phyloP scores from a whole-genome alignment of 1,284 basidiomycete genomes.

The Melampsora larici-populina region DNA sequence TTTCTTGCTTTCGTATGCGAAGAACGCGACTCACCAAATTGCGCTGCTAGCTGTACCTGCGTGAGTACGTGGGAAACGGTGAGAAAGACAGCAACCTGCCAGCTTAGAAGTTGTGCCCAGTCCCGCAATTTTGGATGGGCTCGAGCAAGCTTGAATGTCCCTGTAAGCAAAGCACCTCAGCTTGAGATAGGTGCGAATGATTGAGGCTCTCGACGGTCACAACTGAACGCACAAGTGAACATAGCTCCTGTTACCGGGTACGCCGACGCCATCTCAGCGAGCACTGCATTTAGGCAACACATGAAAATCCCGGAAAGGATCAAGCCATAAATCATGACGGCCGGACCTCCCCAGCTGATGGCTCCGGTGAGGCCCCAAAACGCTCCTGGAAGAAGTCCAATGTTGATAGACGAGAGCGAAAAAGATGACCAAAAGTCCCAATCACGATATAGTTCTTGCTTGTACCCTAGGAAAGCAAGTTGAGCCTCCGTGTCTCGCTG shows the following conservation, averaged over 20 bases:
- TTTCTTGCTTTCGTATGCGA: too few species aligned
- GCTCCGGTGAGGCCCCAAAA: not conserved
- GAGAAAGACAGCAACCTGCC: constrained; percentile 19
- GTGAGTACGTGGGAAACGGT: constrained; percentile 4
- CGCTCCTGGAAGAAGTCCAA: constrained; percentile 3
- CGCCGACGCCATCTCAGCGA: constrained; percentile 38
- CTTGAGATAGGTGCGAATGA: not conserved
- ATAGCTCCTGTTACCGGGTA: constrained; percentile 38
- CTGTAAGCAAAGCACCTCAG: not conserved
- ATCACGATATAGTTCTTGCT: constrained; percentile 32
- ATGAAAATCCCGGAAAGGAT: not conserved
- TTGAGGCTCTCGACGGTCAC: not conserved
- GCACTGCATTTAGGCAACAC: not conserved
- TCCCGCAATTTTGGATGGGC: constrained; percentile 12
- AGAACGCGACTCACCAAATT: constrained; percentile 20
- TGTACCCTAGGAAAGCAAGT: constrained; percentile 27
- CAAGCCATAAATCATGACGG: constrained; percentile 6
- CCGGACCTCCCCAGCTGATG: constrained; percentile 5
- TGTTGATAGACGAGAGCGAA: constrained; percentile 28
- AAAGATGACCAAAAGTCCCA: constrained; percentile 40
- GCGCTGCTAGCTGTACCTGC: constrained; percentile 11
- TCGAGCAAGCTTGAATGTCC: constrained; percentile 39
- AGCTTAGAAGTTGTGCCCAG: constrained; percentile 34
- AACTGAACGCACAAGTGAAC: constrained; percentile 32
- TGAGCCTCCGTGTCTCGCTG: not conserved